Evolutionary conservation across 164 flowering plant species (phyloP).

Genomic region (Amborella trichopoda): DNA sequence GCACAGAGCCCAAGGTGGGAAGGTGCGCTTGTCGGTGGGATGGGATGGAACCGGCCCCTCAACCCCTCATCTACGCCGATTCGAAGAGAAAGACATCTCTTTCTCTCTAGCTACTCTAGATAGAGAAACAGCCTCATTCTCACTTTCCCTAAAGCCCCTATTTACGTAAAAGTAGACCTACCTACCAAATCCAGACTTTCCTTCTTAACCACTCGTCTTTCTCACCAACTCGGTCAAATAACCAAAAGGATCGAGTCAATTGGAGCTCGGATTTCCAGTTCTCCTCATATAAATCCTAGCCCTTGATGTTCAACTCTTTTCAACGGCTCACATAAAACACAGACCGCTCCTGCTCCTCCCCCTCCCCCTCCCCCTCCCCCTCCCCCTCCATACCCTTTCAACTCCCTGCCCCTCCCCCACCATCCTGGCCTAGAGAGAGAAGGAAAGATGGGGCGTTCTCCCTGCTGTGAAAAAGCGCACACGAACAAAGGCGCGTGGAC

Average conservation of each 20-base stretch:
- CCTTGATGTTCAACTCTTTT: too few relatives aligned
- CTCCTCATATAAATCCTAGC: too few relatives aligned
- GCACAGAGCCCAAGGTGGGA: too few relatives aligned
- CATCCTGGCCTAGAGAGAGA: neutral
- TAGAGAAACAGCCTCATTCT: too few relatives aligned
- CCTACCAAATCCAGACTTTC: slow-evolving; percentile 12
- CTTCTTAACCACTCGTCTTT: slow-evolving; percentile 12
- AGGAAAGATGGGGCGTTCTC: slow-evolving; percentile 15
- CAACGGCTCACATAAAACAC: neutral
- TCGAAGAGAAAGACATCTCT: too few relatives aligned
- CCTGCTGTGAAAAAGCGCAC: slow-evolving; percentile 20
- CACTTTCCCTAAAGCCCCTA: neutral
- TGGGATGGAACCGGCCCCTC: too few relatives aligned
- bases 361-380: neutral
- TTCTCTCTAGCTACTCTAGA: too few relatives aligned
- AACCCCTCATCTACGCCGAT: too few relatives aligned
- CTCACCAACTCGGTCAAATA: slow-evolving; percentile 20
- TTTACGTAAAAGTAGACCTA: slow-evolving; percentile 9
- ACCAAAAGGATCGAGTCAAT: slow-evolving; percentile 14
- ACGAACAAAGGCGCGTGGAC: slow-evolving; percentile 24
- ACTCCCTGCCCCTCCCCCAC: neutral
- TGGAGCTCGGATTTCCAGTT: slow-evolving; percentile 1
- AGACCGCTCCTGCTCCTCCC: slow-evolving; percentile 3
- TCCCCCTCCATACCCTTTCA: neutral
- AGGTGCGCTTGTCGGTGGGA: too few relatives aligned